Conservation (phyloP, 2,329 filamentous ascomycete species). For the Trichophyton benhamiae region DNA sequence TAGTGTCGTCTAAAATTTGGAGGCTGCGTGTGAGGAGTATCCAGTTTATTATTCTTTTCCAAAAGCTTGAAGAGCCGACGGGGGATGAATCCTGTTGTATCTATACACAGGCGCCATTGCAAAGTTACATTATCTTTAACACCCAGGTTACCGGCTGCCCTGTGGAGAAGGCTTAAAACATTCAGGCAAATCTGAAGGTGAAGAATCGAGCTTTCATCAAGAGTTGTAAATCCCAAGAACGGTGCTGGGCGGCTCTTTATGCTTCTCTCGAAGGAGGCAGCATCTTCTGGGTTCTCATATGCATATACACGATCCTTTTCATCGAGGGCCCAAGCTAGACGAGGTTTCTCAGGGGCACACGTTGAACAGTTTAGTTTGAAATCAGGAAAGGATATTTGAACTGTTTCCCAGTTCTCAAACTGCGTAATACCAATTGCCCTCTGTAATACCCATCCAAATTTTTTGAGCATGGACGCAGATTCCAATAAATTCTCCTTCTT, state of each 20-base stretch:
- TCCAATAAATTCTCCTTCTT: slow-evolving; percentile 19
- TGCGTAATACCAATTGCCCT: slow-evolving; percentile 17
- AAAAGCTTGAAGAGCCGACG: slow-evolving; percentile 29
- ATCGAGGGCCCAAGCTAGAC: slow-evolving; percentile 24
- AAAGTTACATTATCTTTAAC: slow-evolving; percentile 17
- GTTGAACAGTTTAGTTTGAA: slow-evolving; percentile 14
- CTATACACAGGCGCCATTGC: slow-evolving; percentile 38
- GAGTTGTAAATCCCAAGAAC: slow-evolving; percentile 29
- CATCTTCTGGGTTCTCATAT: slow-evolving; percentile 41
- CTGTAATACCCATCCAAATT: slow-evolving; percentile 25
- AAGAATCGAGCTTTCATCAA: slow-evolving; percentile 21
- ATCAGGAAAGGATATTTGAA: slow-evolving; percentile 7
- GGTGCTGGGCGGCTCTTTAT: slow-evolving; percentile 38
- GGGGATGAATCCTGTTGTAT: slow-evolving; percentile 28
- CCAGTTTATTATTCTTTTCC: slow-evolving; percentile 33
- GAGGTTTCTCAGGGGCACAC: slow-evolving; percentile 25
- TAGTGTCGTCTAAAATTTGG: slow-evolving; percentile 23
- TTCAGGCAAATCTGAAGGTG: slow-evolving; percentile 31
- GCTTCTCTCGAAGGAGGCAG: slow-evolving; percentile 39
- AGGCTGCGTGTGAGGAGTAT: slow-evolving; percentile 23
- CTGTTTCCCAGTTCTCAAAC: slow-evolving; percentile 22
- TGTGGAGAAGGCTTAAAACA: slow-evolving; percentile 27
- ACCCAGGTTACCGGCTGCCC: slow-evolving; percentile 22
- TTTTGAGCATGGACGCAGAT: slow-evolving; percentile 17
- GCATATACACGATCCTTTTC: slow-evolving; percentile 25